phyloP scores from a whole-genome alignment of 2,329 filamentous ascomycete species.

The Aureobasidium namibiae region DNA sequence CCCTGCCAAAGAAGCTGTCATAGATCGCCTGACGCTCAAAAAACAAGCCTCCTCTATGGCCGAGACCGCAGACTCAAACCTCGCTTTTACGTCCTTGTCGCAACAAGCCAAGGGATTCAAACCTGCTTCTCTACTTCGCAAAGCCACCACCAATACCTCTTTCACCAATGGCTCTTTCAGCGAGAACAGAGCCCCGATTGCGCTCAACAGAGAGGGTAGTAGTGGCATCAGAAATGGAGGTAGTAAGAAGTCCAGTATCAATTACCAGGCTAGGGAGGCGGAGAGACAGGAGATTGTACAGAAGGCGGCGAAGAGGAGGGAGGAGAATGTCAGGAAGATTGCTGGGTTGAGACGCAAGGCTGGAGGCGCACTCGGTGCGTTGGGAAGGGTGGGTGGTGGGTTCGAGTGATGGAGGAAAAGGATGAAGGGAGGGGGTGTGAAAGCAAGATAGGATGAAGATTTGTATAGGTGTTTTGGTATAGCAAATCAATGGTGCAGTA shows the following conservation, averaged over 20 bases:
- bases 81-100: constrained; percentile 25
- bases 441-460: too few species aligned
- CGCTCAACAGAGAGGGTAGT: constrained; percentile 18
- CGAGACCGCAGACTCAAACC: constrained; percentile 39
- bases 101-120: constrained; percentile 42
- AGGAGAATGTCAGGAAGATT: constrained; percentile 39
- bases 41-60: constrained; percentile 32
- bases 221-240: constrained; percentile 37
- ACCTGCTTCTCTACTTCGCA: constrained; percentile 61
- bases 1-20: constrained; percentile 38
- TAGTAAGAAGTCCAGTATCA: constrained; percentile 52
- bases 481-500: too few species aligned
- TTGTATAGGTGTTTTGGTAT: too few species aligned
- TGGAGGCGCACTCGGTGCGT: constrained; percentile 32
- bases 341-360: constrained; percentile 33
- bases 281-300: constrained; percentile 46
- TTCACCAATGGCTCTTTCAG: constrained; percentile 28
- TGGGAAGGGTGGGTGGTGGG: constrained; percentile 22
- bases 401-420: neutral
- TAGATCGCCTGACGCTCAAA: constrained; percentile 68
- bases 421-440: too few species aligned
- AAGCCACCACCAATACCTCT: constrained; percentile 53
- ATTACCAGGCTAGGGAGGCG: constrained; percentile 51
- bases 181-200: constrained; percentile 4
- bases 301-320: constrained; percentile 43